Conservation (phyloP, 2,329 filamentous ascomycete genomes). For the Colletotrichum sojae region DNA sequence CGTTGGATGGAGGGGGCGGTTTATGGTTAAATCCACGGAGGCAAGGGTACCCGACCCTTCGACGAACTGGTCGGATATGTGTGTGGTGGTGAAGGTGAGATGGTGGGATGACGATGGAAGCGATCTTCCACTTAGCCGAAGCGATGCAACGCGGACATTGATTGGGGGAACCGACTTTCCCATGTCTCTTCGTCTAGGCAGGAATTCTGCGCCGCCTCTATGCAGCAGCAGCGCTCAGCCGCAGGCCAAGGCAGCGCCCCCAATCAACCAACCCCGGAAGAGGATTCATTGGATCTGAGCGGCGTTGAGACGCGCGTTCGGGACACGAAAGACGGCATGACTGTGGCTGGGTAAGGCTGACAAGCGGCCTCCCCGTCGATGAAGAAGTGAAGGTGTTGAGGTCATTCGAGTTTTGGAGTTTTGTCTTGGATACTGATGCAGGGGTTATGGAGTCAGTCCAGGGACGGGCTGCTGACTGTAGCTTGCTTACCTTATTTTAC, state of each 20-base stretch:
- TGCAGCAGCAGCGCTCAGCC: slow-evolving; percentile 25
- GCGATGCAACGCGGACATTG: not conserved
- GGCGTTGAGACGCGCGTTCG: slow-evolving; percentile 31
- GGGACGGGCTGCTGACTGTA: not conserved
- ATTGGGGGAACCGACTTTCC: slow-evolving; percentile 4
- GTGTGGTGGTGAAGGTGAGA: too few relatives aligned
- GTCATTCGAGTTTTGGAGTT: not conserved
- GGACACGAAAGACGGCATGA: slow-evolving; percentile 15
- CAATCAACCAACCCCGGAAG: not conserved
- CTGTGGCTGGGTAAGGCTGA: slow-evolving; percentile 40
- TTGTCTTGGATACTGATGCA: too few relatives aligned
- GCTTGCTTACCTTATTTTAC: too few relatives aligned
- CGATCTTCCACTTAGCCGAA: not conserved
- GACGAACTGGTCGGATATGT: slow-evolving; percentile 11
- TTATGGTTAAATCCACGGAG: slow-evolving; percentile 33
- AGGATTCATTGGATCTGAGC: slow-evolving; percentile 10
- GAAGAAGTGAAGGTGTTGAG: not conserved
- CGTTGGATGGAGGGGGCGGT: slow-evolving; percentile 3
- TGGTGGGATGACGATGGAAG: slow-evolving; percentile 18
- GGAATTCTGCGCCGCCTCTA: slow-evolving; percentile 25
- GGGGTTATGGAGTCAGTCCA: not conserved
- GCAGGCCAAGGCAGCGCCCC: slow-evolving; percentile 9
- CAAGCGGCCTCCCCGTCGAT: slow-evolving; percentile 26
- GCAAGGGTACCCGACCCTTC: slow-evolving; percentile 10
- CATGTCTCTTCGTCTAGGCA: slow-evolving; percentile 11